These are phyloP conservation scores for Corynascus novoguineensis DNA, from an alignment of 495 filamentous ascomycete species.

Conservation along the genomic window DNA sequence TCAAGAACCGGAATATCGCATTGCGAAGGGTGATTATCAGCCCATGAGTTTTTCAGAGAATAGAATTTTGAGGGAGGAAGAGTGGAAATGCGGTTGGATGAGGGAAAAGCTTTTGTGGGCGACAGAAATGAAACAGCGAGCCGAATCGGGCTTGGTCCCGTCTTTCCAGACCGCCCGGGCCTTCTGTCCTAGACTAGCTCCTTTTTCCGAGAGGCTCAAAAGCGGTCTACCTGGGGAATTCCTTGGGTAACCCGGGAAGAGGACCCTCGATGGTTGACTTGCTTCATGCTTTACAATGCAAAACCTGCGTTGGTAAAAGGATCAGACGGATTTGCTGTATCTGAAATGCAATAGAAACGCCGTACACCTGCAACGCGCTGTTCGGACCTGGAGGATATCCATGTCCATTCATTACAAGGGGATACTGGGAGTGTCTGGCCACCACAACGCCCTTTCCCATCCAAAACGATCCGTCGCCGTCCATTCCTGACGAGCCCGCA, in stretches of 20 bases:
- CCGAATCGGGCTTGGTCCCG: constrained; percentile 10
- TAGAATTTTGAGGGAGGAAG: constrained; percentile 5
- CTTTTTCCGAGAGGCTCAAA: too few relatives aligned
- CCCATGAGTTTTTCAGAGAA: background rate
- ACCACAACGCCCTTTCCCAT: background rate
- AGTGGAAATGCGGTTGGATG: background rate
- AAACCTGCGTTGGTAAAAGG: too few relatives aligned
- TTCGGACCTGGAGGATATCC: background rate
- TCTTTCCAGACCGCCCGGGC: background rate
- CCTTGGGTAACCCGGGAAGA: too few relatives aligned
- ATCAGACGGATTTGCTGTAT: too few relatives aligned
- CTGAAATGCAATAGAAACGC: constrained; percentile 7
- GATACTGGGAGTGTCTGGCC: background rate
- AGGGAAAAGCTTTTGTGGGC: constrained; percentile 15
- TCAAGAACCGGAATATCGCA: background rate
- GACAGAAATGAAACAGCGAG: constrained; percentile 4
- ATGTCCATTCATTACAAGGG: constrained; percentile 14
- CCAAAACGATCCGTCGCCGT: background rate
- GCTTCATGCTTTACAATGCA: too few relatives aligned
- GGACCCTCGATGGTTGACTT: too few relatives aligned
- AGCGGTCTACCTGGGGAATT: too few relatives aligned
- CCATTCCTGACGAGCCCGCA: background rate
- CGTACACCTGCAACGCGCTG: background rate
- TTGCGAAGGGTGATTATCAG: background rate
- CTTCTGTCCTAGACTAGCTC: background rate